phyloP scores from a whole-genome alignment of 2,329 filamentous ascomycete genomes.

The Pestalotiopsis sp. region DNA sequence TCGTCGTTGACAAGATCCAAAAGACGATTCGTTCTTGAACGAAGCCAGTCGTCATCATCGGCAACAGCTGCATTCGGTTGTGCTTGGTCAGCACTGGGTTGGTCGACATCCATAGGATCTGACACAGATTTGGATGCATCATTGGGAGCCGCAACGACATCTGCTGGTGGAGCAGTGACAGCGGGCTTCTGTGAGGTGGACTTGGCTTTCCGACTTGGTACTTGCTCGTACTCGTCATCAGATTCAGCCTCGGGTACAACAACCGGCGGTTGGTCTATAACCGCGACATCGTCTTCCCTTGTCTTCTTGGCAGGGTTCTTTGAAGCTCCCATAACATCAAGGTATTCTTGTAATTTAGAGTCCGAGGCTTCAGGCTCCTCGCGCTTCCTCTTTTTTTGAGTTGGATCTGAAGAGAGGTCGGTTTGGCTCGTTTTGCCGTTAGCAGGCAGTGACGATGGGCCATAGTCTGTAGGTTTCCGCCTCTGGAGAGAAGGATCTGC shows the following conservation, averaged over 20 bases:
- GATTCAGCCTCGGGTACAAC: constrained; percentile 58
- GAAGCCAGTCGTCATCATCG: constrained; percentile 88
- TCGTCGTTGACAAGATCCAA: constrained; percentile 83
- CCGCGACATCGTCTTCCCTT: constrained; percentile 45
- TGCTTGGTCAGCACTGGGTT: neutral
- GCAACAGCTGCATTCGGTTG: constrained; percentile 37
- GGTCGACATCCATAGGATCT: constrained; percentile 2
- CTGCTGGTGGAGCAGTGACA: neutral
- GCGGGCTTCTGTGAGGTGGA: neutral
- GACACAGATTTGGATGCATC: neutral
- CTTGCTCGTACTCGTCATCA: constrained; percentile 75
- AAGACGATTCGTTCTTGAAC: constrained; percentile 83
- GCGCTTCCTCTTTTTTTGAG: constrained; percentile 69
- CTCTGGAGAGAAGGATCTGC: constrained; percentile 38
- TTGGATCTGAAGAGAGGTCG: constrained; percentile 28
- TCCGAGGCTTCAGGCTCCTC: constrained; percentile 63
- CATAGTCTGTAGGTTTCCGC: constrained; percentile 32
- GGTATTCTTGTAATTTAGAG: constrained; percentile 82
- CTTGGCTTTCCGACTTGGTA: constrained; percentile 49
- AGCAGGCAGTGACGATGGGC: constrained; percentile 8
- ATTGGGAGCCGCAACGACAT: neutral
- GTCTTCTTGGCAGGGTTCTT: constrained; percentile 65
- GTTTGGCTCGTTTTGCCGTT: neutral
- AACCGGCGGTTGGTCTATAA: constrained; percentile 40
- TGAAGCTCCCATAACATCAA: constrained; percentile 77